These are phyloP conservation scores for Alisma plantagoaquatica DNA, from an alignment of 106 monocot species.

Conservation along the genomic window DNA sequence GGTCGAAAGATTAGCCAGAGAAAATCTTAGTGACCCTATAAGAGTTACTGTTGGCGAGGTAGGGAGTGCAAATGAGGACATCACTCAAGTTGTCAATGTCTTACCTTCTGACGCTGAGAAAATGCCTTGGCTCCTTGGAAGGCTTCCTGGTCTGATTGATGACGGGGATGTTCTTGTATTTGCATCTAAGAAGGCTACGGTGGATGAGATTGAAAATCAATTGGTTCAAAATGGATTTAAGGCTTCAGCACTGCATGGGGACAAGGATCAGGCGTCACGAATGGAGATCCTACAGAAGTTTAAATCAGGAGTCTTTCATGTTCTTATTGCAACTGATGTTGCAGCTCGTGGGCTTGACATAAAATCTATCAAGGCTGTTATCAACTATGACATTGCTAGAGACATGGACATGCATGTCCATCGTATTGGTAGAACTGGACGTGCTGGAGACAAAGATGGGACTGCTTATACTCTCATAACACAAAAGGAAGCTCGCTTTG, in stretches of 20 bases:
- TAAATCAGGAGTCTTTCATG: constrained; percentile 78
- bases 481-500: constrained; percentile 86
- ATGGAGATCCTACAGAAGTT: constrained; percentile 90
- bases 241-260: constrained; percentile 85
- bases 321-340: constrained; percentile 92
- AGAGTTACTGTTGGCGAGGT: constrained; percentile 90
- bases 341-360: constrained; percentile 97
- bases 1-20: constrained; percentile 84
- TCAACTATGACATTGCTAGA: constrained; percentile 91
- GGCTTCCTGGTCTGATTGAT: constrained; percentile 68
- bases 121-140: constrained; percentile 83
- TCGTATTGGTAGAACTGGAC: constrained; percentile 96
- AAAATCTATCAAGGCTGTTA: constrained; percentile 90
- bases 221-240: constrained; percentile 59
- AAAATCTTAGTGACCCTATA: constrained; percentile 72
- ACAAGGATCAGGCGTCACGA: constrained; percentile 97
- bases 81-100: constrained; percentile 80
- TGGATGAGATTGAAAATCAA: constrained; percentile 79
- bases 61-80: constrained; percentile 91
- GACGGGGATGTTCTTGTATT: constrained; percentile 95
- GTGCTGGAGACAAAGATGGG: constrained; percentile 97
- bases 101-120: constrained; percentile 84
- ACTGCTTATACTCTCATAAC: constrained; percentile 84
- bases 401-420: constrained; percentile 98
- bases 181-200: constrained; percentile 75